phyloP scores from a whole-genome alignment of 495 filamentous ascomycete species.

The Neurospora intermedia region DNA sequence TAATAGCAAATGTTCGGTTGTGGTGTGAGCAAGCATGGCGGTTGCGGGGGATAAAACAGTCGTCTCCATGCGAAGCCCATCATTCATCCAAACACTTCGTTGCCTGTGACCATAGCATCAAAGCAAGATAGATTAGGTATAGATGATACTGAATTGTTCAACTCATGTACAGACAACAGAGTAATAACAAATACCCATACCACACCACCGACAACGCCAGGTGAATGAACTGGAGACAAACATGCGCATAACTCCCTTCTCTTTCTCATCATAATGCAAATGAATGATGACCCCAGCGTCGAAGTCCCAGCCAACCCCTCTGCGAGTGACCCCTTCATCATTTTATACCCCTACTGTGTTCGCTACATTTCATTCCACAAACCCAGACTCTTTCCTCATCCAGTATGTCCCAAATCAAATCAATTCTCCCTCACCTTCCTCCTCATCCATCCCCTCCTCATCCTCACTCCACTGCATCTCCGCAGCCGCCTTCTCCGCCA shows the following conservation, averaged over 20 bases:
- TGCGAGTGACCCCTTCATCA: not conserved
- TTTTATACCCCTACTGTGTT: not conserved
- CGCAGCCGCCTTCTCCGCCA: slow-evolving; percentile 48
- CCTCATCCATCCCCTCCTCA: slow-evolving; percentile 27
- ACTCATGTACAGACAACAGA: not conserved
- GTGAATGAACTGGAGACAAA: not conserved
- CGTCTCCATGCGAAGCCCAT: not conserved
- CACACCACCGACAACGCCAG: not conserved
- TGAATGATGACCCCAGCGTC: not conserved
- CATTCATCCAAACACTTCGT: not conserved
- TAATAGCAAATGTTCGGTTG: not conserved
- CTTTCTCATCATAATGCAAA: not conserved
- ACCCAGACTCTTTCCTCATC: not conserved
- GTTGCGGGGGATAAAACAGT: not conserved
- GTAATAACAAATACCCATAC: not conserved
- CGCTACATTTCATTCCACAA: not conserved
- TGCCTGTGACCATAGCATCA: not conserved
- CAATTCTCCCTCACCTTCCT: slow-evolving; percentile 36
- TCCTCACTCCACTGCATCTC: slow-evolving; percentile 40
- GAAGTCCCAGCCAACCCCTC: not conserved
- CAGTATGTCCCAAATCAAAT: slow-evolving; percentile 4
- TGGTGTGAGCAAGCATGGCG: not conserved
- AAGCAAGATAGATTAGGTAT: not conserved
- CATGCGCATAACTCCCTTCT: not conserved
- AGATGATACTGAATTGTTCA: not conserved